Evolutionary conservation across 257 asterid species (phyloP).

Genomic region (Eucommia ulmoides): DNA sequence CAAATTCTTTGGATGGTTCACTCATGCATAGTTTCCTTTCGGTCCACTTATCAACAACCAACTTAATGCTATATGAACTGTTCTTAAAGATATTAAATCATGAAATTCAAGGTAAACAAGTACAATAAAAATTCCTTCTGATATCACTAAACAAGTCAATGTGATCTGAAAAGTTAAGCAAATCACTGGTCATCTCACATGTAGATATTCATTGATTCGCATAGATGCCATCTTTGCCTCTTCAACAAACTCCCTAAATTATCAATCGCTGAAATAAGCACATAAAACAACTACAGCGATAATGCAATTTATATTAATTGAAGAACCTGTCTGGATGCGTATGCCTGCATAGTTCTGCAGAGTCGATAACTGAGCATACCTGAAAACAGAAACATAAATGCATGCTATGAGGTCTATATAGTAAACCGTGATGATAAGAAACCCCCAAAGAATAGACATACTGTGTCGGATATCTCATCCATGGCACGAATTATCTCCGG

Average conservation of each 20-base stretch:
- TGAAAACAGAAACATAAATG: constrained; percentile 16
- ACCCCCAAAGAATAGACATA: constrained; percentile 17
- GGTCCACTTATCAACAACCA: too few relatives aligned
- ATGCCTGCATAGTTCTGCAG: constrained; percentile 89
- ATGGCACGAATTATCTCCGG: constrained; percentile 60
- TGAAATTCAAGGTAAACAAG: too few relatives aligned
- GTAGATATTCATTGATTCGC: constrained; percentile 69
- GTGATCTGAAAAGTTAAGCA: constrained; percentile 6
- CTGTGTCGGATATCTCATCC: constrained; percentile 82
- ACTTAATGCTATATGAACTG: too few relatives aligned
- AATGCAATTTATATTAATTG: background rate
- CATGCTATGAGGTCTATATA: background rate
- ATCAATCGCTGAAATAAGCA: background rate
- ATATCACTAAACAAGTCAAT: too few relatives aligned
- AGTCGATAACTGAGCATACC: constrained; percentile 90
- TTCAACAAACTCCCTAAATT: constrained; percentile 53
- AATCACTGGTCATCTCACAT: constrained; percentile 68
- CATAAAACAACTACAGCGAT: background rate
- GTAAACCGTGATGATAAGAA: background rate
- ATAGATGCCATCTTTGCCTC: constrained; percentile 90
- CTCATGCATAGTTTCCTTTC: too few relatives aligned
- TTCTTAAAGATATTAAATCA: too few relatives aligned
- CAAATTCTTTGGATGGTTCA: too few relatives aligned
- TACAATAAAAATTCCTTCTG: too few relatives aligned
- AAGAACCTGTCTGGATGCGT: constrained; percentile 86